phyloP scores from a whole-genome alignment of 148 eudicot genomes.

The Tetragonia tetragonoides region DNA sequence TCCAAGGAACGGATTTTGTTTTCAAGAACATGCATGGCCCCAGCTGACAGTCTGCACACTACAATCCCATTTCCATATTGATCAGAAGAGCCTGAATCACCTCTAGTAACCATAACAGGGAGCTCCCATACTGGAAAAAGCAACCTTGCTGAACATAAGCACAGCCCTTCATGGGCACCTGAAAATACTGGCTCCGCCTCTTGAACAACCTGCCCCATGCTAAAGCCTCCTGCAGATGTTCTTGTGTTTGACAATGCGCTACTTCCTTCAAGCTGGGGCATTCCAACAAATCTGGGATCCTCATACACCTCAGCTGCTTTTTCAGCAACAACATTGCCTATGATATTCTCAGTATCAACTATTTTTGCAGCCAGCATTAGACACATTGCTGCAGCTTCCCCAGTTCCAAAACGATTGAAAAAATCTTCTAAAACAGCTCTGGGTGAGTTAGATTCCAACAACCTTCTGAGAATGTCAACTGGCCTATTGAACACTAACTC shows the following conservation, averaged over 20 bases:
- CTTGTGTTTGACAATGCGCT: constrained; percentile 75
- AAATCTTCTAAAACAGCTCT: constrained; percentile 87
- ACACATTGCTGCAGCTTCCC: constrained; percentile 96
- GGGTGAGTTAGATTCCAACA: constrained; percentile 85
- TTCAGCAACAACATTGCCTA: constrained; percentile 79
- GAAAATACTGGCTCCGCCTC: constrained; percentile 97
- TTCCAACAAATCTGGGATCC: constrained; percentile 93
- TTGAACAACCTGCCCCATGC: constrained; percentile 99
- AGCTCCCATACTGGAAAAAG: constrained; percentile 96
- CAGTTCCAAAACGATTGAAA: constrained; percentile 89
- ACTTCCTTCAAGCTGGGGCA: constrained; percentile 91
- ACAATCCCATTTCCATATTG: constrained; percentile 46
- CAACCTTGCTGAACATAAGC: constrained; percentile 89
- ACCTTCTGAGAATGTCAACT: constrained; percentile 84
- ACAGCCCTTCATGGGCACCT: constrained; percentile 95
- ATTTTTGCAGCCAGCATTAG: constrained; percentile 83
- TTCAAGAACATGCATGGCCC: constrained; percentile 85
- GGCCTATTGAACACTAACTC: constrained; percentile 93
- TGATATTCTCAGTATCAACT: constrained; percentile 59
- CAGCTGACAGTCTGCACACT: constrained; percentile 72
- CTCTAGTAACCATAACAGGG: constrained; percentile 60
- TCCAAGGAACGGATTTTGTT: constrained; percentile 87
- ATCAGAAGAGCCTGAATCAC: constrained; percentile 50
- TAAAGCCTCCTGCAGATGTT: constrained; percentile 85
- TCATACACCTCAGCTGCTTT: constrained; percentile 97